Evolutionary conservation across 2,329 filamentous ascomycete species (phyloP).

Genomic region (Penicillium sp.): DNA sequence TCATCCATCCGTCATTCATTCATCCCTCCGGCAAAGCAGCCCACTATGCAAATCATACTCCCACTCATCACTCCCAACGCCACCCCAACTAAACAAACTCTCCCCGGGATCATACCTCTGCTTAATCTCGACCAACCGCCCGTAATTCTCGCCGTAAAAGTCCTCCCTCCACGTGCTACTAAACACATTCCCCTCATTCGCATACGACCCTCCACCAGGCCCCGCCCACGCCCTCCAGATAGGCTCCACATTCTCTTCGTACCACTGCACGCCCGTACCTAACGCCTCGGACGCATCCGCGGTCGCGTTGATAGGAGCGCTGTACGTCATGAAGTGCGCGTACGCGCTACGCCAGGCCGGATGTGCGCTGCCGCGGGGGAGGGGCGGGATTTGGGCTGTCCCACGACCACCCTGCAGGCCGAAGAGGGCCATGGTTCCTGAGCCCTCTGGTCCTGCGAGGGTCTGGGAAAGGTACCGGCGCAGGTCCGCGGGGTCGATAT

Average conservation of each 20-base stretch:
- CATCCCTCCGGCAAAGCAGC: constrained; percentile 15
- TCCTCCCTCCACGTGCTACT: constrained; percentile 27
- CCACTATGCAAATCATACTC: constrained; percentile 26
- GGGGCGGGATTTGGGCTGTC: background rate
- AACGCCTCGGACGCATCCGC: background rate
- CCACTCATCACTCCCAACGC: constrained; percentile 30
- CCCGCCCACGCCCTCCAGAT: constrained; percentile 31
- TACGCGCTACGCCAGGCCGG: constrained; percentile 2
- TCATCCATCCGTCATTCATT: too few species aligned
- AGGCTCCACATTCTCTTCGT: constrained; percentile 22
- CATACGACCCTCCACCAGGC: constrained; percentile 31
- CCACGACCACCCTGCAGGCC: constrained; percentile 1
- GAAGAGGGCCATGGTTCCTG: background rate
- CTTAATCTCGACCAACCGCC: constrained; percentile 31
- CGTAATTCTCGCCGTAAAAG: constrained; percentile 36
- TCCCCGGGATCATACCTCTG: constrained; percentile 32
- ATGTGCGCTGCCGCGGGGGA: background rate
- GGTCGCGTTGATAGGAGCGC: background rate
- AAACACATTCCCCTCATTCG: constrained; percentile 30
- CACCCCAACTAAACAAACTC: constrained; percentile 24
- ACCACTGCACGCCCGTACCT: constrained; percentile 7
- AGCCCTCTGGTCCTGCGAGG: accelerated
- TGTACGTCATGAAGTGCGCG: background rate
- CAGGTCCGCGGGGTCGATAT: constrained; percentile 20
- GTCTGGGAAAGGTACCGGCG: background rate